Percentiles rank a stretch among this genome's conserved stretches.
phyloP scores from a whole-genome alignment of 106 monocot genomes.

The Phalaenopsis equestris region DNA sequence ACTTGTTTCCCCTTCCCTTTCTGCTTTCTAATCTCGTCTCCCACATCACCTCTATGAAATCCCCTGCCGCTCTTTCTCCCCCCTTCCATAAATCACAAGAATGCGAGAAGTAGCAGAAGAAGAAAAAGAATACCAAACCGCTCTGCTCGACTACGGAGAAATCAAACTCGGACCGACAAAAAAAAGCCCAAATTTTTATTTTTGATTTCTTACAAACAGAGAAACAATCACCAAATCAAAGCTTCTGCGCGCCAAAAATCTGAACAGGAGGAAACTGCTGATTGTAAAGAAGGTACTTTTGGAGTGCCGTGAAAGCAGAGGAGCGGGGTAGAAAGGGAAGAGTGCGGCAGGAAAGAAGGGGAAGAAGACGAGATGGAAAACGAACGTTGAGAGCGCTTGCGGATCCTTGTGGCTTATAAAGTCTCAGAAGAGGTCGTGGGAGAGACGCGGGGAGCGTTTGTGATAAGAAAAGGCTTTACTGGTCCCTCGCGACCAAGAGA shows the following conservation, averaged over 20 bases:
- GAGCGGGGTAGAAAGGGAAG: not conserved
- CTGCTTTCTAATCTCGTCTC: not conserved
- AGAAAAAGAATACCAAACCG: too few relatives aligned
- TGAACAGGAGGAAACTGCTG: not conserved
- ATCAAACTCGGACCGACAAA: not conserved
- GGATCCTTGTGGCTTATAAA: not conserved
- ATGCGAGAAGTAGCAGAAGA: not conserved
- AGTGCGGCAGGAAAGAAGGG: not conserved
- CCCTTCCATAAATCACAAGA: not conserved
- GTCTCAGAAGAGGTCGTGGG: not conserved
- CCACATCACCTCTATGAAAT: not conserved
- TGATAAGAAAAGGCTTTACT: not conserved
- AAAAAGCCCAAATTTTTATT: not conserved
- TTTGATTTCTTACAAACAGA: not conserved
- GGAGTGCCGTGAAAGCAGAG: not conserved
- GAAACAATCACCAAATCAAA: not conserved
- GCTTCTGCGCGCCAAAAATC: not conserved
- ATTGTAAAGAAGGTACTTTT: not conserved
- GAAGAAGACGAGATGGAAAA: not conserved
- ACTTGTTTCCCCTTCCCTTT: constrained; percentile 3
- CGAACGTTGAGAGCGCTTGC: not conserved
- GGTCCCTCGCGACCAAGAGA: not conserved
- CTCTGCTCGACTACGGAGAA: too few relatives aligned
- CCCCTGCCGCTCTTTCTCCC: not conserved
- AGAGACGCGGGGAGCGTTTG: not conserved